phyloP scores from a whole-genome alignment of 169 alveolate genomes.

The Amoebophrya sp. region DNA sequence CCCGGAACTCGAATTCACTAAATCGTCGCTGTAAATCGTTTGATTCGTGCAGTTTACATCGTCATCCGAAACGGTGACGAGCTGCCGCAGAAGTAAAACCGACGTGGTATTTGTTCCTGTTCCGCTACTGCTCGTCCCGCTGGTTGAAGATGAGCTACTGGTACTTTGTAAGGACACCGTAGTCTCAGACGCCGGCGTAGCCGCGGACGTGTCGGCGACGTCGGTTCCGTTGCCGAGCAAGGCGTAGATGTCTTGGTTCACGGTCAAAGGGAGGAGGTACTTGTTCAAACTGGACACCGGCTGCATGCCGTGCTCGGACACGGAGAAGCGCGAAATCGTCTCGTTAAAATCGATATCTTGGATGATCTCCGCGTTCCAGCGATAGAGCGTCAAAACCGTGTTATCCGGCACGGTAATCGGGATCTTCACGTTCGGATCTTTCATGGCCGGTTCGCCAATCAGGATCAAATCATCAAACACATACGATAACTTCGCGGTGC shows the following conservation, averaged over 20 bases:
- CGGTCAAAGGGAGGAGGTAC: background rate
- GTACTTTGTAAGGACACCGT: too few relatives aligned
- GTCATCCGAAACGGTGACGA: background rate
- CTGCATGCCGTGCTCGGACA: background rate
- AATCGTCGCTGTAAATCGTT: background rate
- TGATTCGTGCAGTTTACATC: constrained; percentile 2
- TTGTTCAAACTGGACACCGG: background rate
- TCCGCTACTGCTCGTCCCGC: background rate
- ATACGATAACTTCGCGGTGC: background rate
- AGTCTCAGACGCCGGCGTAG: too few relatives aligned
- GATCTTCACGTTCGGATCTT: background rate
- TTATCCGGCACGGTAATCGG: background rate
- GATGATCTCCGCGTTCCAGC: background rate
- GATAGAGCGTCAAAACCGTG: background rate
- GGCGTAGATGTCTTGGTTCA: background rate
- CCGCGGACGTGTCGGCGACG: background rate
- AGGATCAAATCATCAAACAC: background rate
- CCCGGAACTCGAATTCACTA: background rate
- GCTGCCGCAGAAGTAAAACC: background rate
- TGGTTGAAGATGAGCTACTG: background rate
- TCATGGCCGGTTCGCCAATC: background rate
- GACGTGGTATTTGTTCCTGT: background rate
- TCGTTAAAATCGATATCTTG: background rate
- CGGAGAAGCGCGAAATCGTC: background rate
- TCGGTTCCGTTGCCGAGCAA: background rate